Evolutionary conservation across 345 rosid genomes (phyloP).

Genomic region (Eucalyptus urophylla): DNA sequence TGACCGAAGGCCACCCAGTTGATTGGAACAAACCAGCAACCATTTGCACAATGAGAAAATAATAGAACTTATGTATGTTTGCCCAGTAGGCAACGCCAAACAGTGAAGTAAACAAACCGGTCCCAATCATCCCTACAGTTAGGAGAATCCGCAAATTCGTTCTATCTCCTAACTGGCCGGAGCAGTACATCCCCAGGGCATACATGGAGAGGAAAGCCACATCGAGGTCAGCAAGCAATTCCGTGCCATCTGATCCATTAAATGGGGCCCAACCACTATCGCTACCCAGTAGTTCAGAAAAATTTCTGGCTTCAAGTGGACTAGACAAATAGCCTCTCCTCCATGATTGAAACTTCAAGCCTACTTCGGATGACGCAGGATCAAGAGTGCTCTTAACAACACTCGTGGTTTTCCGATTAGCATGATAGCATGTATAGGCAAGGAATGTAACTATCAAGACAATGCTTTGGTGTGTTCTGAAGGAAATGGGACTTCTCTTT

Average conservation of each 20-base stretch:
- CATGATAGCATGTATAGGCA: slow-evolving; percentile 74
- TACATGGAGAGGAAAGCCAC: slow-evolving; percentile 70
- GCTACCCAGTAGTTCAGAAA: background rate
- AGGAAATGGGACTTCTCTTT: slow-evolving; percentile 43
- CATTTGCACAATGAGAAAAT: slow-evolving; percentile 57
- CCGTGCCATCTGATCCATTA: slow-evolving; percentile 51
- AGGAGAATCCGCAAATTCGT: slow-evolving; percentile 64
- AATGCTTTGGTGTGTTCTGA: slow-evolving; percentile 45
- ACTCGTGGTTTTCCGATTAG: slow-evolving; percentile 74
- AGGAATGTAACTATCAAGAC: slow-evolving; percentile 76
- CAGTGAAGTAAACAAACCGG: slow-evolving; percentile 63
- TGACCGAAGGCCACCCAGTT: slow-evolving; percentile 95
- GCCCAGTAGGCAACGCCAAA: slow-evolving; percentile 87
- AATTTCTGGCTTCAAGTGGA: background rate
- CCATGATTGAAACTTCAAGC: slow-evolving; percentile 13
- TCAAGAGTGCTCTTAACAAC: slow-evolving; percentile 88
- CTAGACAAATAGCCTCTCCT: background rate
- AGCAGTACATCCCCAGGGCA: slow-evolving; percentile 78
- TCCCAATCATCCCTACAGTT: slow-evolving; percentile 82
- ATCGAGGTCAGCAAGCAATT: slow-evolving; percentile 76
- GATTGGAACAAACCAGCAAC: slow-evolving; percentile 86
- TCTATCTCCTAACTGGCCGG: slow-evolving; percentile 90
- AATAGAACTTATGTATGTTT: slow-evolving; percentile 58
- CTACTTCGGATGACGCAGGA: slow-evolving; percentile 27
- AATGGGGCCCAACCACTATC: slow-evolving; percentile 91